Percentiles rank a stretch among this genome's conserved stretches.
Evolutionary conservation across 257 asterid genomes (phyloP).

Genomic region (Ajuga chamaepitys): DNA sequence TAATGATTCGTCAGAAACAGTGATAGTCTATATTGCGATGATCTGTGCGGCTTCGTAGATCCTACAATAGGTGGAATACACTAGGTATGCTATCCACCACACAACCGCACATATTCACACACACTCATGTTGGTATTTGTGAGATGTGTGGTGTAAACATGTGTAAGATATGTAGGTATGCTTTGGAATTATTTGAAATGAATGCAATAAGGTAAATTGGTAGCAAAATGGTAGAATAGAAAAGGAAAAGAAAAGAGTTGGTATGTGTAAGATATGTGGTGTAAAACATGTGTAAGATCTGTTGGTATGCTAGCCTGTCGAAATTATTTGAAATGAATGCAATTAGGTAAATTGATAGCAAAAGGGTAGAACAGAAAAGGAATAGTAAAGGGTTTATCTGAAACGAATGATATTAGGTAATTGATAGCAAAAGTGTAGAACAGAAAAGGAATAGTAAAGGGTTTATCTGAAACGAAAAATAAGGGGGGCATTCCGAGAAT

Average conservation of each 20-base stretch:
- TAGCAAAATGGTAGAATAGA: not conserved
- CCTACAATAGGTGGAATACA: too few relatives aligned
- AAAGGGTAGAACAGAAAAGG: not conserved
- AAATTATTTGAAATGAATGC: not conserved
- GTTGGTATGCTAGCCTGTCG: not conserved
- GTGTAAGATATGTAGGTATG: too few relatives aligned
- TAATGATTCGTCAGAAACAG: not conserved
- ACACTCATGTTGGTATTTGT: too few relatives aligned
- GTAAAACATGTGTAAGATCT: too few relatives aligned
- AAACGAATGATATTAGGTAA: not conserved
- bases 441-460: not conserved
- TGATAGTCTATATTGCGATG: not conserved
- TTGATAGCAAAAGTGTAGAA: not conserved
- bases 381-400: not conserved
- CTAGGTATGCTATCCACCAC: too few relatives aligned
- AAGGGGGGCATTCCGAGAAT: slow-evolving; percentile 51
- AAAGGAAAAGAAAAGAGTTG: not conserved
- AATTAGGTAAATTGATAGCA: not conserved
- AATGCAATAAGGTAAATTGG: not conserved
- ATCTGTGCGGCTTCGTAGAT: not conserved
- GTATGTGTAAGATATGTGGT: too few relatives aligned
- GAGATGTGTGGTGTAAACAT: too few relatives aligned
- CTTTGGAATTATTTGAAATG: not conserved
- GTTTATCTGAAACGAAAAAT: too few relatives aligned
- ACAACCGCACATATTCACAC: too few relatives aligned